phyloP scores from a whole-genome alignment of 768 basidiomycete genomes.

The Suillus spraguei region DNA sequence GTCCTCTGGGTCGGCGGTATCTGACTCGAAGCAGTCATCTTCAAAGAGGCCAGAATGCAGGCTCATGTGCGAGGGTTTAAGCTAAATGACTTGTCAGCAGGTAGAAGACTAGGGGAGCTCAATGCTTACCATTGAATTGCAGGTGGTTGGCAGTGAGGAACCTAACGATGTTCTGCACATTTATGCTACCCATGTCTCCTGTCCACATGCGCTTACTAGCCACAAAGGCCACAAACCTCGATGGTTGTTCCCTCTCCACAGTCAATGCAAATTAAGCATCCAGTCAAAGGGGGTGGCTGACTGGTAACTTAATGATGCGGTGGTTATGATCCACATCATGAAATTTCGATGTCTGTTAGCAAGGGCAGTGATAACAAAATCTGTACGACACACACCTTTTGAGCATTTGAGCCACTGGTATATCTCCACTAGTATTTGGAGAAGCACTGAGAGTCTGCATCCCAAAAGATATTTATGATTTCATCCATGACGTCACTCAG shows the following conservation, averaged over 20 bases:
- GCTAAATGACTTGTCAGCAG: neutral
- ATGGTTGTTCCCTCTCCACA: neutral
- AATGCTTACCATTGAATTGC: neutral
- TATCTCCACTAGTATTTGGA: neutral
- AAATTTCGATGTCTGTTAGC: neutral
- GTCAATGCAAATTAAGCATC: neutral
- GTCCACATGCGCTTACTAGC: neutral
- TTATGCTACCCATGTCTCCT: neutral
- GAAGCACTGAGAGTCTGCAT: too few species aligned
- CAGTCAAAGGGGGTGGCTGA: neutral
- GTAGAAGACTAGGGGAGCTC: neutral
- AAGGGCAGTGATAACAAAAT: neutral
- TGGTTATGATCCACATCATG: neutral
- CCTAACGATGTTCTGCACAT: neutral
- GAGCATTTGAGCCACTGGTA: neutral
- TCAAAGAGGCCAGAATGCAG: neutral
- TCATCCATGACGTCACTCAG: too few species aligned
- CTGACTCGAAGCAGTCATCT: neutral
- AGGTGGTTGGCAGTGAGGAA: neutral
- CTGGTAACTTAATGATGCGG: neutral
- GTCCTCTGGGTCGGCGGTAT: constrained; percentile 28
- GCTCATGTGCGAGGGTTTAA: neutral
- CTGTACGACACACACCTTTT: neutral
- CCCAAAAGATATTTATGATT: too few species aligned
- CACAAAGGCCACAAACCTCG: neutral